Evolutionary conservation across 768 basidiomycete genomes (phyloP).

Genomic region (Dacryopinax primogenitus): DNA sequence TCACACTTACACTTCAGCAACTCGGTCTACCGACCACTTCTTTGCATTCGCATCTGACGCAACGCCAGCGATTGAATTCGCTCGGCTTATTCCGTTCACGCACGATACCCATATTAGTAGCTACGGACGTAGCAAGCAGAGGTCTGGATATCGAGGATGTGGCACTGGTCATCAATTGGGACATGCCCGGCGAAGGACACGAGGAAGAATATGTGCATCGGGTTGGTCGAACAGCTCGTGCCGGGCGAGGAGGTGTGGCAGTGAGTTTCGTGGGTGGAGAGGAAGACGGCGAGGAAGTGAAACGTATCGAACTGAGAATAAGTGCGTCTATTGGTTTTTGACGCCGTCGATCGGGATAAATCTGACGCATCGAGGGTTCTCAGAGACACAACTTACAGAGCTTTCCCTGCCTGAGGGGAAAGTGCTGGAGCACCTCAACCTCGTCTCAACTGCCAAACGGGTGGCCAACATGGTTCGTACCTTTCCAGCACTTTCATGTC

Average conservation of each 20-base stretch:
- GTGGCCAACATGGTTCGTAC: conserved; percentile 77
- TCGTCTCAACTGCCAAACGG: conserved; percentile 84
- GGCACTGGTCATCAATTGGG: conserved; percentile 94
- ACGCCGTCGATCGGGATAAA: not conserved
- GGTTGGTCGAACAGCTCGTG: conserved; percentile 85
- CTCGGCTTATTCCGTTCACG: conserved; percentile 76
- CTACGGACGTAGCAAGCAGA: conserved; percentile 89
- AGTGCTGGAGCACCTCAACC: conserved; percentile 74
- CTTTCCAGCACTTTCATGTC: not conserved
- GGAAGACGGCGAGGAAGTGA: conserved; percentile 66
- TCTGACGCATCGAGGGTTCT: not conserved
- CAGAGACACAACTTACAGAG: conserved; percentile 65
- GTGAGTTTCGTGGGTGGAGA: conserved; percentile 82
- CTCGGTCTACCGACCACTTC: conserved; percentile 74
- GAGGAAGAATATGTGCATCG: conserved; percentile 93
- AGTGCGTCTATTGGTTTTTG: conserved; percentile 37
- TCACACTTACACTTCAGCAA: conserved; percentile 64
- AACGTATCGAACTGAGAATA: conserved; percentile 75
- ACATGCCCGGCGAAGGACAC: conserved; percentile 55
- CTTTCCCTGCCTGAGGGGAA: conserved; percentile 63
- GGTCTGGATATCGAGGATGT: conserved; percentile 95
- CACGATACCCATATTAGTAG: conserved; percentile 80
- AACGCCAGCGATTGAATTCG: conserved; percentile 73
- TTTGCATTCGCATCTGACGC: conserved; percentile 85
- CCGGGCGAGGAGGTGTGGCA: conserved; percentile 76